These are phyloP conservation scores for Petrea volubilis DNA, from an alignment of 257 asterid species.

Conservation along the genomic window DNA sequence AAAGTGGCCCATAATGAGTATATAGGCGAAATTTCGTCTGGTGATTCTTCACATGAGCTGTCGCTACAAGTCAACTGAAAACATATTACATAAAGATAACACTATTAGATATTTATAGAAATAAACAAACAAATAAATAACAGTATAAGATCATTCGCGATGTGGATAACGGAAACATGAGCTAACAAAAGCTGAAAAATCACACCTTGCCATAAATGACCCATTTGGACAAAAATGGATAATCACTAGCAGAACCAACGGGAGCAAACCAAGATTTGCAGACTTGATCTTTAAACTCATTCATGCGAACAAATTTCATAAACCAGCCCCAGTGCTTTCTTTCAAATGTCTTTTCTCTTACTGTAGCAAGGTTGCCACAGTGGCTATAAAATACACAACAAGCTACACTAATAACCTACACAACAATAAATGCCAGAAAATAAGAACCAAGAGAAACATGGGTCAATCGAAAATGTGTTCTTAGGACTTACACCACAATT, in stretches of 20 bases:
- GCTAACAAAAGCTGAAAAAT: neutral
- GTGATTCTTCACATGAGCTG: constrained; percentile 59
- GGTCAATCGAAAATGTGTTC: constrained; percentile 17
- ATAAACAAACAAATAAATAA: neutral
- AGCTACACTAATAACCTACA: constrained; percentile 76
- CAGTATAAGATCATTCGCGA: constrained; percentile 20
- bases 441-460: constrained; percentile 28
- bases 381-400: constrained; percentile 80
- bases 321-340: constrained; percentile 54
- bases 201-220: constrained; percentile 75
- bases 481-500: constrained; percentile 61
- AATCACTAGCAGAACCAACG: constrained; percentile 75
- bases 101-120: no score
- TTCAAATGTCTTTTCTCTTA: constrained; percentile 51
- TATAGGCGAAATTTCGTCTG: constrained; percentile 68
- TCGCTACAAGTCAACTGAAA: constrained; percentile 62
- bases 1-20: constrained; percentile 79
- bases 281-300: constrained; percentile 60
- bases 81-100: neutral
- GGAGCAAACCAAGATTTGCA: constrained; percentile 84
- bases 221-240: constrained; percentile 68
- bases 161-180: neutral
- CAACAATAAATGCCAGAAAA: constrained; percentile 23
- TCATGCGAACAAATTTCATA: constrained; percentile 49
- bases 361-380: constrained; percentile 68